These are phyloP conservation scores for Cardamine chenopodiifolia DNA, from an alignment of 345 rosid genomes.

Conservation along the genomic window DNA sequence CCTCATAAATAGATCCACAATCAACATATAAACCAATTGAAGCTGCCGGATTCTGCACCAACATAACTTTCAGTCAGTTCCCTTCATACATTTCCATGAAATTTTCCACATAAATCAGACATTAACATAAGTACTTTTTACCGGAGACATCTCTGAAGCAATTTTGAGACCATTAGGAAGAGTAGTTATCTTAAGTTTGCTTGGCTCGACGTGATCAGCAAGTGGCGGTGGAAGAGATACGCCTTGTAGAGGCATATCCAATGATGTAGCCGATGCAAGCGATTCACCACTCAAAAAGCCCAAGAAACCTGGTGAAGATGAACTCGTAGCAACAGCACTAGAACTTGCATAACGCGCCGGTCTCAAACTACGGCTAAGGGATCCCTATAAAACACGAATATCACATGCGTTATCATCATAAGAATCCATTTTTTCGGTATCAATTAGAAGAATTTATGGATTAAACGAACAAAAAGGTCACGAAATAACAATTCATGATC, in stretches of 20 bases:
- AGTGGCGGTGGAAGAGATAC: slow-evolving; percentile 58
- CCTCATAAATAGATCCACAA: slow-evolving; percentile 72
- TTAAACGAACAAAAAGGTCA: neutral
- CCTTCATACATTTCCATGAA: neutral
- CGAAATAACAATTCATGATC: slow-evolving; percentile 14
- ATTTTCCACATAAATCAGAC: neutral
- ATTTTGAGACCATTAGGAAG: slow-evolving; percentile 76
- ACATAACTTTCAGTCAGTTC: slow-evolving; percentile 26
- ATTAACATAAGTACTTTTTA: neutral
- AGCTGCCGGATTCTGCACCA: slow-evolving; percentile 60
- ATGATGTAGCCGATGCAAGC: slow-evolving; percentile 51
- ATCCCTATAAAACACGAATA: slow-evolving; percentile 47
- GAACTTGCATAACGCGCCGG: slow-evolving; percentile 58
- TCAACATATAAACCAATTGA: slow-evolving; percentile 66
- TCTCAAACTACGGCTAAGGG: slow-evolving; percentile 45
- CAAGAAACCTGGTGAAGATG: slow-evolving; percentile 57
- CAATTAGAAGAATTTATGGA: neutral
- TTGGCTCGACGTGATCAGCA: slow-evolving; percentile 68
- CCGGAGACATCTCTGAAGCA: slow-evolving; percentile 68
- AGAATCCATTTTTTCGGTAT: neutral
- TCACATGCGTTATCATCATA: neutral
- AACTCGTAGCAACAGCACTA: slow-evolving; percentile 50
- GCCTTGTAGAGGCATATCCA: slow-evolving; percentile 62
- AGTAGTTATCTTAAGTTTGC: slow-evolving; percentile 56
- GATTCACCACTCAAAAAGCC: slow-evolving; percentile 69